Conservation (phyloP, 176 grass and related monocot species). For the Oryza glaberrima region DNA sequence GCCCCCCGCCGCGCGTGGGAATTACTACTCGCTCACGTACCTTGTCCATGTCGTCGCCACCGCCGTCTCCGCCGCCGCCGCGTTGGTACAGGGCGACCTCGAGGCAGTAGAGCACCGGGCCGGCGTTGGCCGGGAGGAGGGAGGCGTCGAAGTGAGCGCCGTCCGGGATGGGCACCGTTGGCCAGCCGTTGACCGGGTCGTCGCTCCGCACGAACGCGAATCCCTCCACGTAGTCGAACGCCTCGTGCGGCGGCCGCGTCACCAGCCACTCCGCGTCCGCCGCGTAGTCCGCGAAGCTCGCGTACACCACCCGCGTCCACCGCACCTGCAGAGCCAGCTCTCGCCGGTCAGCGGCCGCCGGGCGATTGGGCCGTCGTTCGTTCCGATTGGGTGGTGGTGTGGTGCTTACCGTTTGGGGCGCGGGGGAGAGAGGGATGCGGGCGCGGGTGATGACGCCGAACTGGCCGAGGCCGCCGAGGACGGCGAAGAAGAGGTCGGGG, state of each 20-base stretch:
- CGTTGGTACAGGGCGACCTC: slow-evolving; percentile 73
- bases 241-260: slow-evolving; percentile 36
- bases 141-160: slow-evolving; percentile 57
- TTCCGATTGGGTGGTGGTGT: not conserved
- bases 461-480: slow-evolving; percentile 95
- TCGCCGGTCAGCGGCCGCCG: not conserved
- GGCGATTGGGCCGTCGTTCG: not conserved
- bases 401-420: slow-evolving; percentile 61
- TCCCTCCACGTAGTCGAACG: slow-evolving; percentile 91
- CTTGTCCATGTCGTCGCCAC: slow-evolving; percentile 56
- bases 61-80: not conserved
- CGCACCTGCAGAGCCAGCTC: slow-evolving; percentile 46
- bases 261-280: slow-evolving; percentile 85
- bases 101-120: slow-evolving; percentile 88
- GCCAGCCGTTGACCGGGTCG: slow-evolving; percentile 86
- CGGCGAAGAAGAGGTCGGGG: slow-evolving; percentile 83
- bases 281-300: slow-evolving; percentile 71
- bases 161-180: slow-evolving; percentile 62
- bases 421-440: slow-evolving; percentile 62
- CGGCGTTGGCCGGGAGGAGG: slow-evolving; percentile 52
- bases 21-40: slow-evolving; percentile 35
- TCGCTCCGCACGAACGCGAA: slow-evolving; percentile 72
- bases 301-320: slow-evolving; percentile 81
- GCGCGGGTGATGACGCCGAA: slow-evolving; percentile 95
- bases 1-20: not conserved